Evolutionary conservation across 805 yeast genomes (phyloP).

Genomic region (Middelhovenomyces tepae): DNA sequence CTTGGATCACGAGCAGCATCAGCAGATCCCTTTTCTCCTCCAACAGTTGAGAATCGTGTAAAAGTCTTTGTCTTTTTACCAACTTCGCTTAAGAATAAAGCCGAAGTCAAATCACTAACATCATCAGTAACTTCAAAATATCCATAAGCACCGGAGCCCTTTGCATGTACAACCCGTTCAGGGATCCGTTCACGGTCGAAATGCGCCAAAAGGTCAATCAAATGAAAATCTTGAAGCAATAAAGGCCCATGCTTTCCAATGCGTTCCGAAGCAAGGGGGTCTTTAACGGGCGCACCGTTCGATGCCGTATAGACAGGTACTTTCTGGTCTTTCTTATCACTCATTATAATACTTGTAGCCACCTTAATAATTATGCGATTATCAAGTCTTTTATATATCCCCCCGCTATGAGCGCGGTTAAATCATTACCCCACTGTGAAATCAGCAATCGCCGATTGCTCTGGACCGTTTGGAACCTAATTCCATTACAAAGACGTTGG

Average conservation of each 20-base stretch:
- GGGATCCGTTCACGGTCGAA: slow-evolving; percentile 59
- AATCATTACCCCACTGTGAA: too few relatives aligned
- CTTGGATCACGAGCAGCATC: slow-evolving; percentile 64
- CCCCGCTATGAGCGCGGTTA: too few relatives aligned
- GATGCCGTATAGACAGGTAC: slow-evolving; percentile 38
- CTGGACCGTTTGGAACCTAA: too few relatives aligned
- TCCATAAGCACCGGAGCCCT: slow-evolving; percentile 58
- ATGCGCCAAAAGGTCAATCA: slow-evolving; percentile 48
- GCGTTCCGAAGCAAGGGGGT: slow-evolving; percentile 47
- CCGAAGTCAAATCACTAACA: slow-evolving; percentile 39
- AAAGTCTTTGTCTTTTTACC: slow-evolving; percentile 73
- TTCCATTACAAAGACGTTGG: too few relatives aligned
- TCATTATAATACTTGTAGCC: too few relatives aligned
- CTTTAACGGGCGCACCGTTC: slow-evolving; percentile 47
- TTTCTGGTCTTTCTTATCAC: too few relatives aligned
- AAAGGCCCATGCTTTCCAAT: slow-evolving; percentile 51
- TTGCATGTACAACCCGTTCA: slow-evolving; percentile 61
- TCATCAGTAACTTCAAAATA: slow-evolving; percentile 52
- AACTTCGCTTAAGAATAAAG: slow-evolving; percentile 51
- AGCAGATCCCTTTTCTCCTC: slow-evolving; percentile 60
- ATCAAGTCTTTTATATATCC: too few relatives aligned
- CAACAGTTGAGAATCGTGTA: slow-evolving; percentile 56
- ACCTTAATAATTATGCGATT: too few relatives aligned
- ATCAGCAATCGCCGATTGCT: too few relatives aligned
- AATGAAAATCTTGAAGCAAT: slow-evolving; percentile 48